These are phyloP conservation scores for Cryptococcus floricola DNA, from an alignment of 1,284 basidiomycete species.

Conservation along the genomic window DNA sequence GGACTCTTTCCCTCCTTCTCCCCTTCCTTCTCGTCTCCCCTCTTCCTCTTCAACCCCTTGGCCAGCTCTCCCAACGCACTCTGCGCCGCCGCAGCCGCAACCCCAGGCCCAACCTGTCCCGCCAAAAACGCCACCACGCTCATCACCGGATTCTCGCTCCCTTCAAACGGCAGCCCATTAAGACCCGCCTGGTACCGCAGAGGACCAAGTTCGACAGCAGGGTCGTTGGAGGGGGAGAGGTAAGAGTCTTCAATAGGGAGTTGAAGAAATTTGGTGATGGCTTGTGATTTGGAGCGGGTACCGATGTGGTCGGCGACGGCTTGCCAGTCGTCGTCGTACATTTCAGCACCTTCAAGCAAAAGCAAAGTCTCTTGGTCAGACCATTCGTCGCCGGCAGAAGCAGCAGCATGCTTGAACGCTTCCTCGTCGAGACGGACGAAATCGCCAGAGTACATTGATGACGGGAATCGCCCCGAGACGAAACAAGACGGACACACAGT, in stretches of 20 bases:
- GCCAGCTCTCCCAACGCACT: conserved; percentile 66
- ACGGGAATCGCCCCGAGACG: conserved; percentile 92
- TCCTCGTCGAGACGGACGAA: conserved; percentile 82
- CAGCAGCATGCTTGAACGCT: conserved; percentile 53
- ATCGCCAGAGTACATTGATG: conserved; percentile 93
- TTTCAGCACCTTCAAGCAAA: conserved; percentile 90
- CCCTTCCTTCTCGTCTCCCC: conserved; percentile 43
- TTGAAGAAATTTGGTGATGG: conserved; percentile 91
- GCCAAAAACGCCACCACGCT: conserved; percentile 96
- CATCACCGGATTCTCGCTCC: conserved; percentile 97
- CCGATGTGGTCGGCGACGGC: conserved; percentile 88
- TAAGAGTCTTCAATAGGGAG: conserved; percentile 96
- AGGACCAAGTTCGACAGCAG: conserved; percentile 60
- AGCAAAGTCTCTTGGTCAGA: conserved; percentile 83
- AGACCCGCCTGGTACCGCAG: conserved; percentile 59
- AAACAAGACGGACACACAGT: conserved; percentile 88
- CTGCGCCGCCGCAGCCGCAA: conserved; percentile 91
- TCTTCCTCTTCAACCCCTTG: conserved; percentile 64
- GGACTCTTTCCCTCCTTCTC: conserved; percentile 19
- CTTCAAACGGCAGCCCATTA: conserved; percentile 76
- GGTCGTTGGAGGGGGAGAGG: conserved; percentile 44
- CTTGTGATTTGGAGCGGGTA: conserved; percentile 86
- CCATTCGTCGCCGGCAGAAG: conserved; percentile 67
- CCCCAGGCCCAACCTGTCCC: conserved; percentile 81
- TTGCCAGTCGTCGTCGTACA: conserved; percentile 97